Base-by-base conservation (phyloP, 768 basidiomycete genomes). In the Panaeolus cyanescens region DNA sequence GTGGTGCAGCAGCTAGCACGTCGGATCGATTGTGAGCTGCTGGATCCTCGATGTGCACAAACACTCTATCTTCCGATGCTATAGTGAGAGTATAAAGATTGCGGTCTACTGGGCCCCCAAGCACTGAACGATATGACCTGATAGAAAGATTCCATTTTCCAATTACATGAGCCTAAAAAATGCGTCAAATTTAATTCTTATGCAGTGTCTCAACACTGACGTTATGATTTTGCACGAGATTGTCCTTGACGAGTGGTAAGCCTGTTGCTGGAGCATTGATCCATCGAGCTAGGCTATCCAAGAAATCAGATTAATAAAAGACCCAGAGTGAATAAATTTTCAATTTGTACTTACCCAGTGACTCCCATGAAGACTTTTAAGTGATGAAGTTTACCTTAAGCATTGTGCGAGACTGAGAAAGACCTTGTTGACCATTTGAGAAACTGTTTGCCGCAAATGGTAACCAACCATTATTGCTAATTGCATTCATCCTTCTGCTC, bases 51-150 rank as follows among this genome's bases (percentile, higher is more conserved):
- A 93, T 75, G 5, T 88, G 80, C 22, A 92, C 91, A 70, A 92
- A 93, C 25, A 90, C 89, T 65, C 89, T 89, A 45, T 92, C 85
- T 60, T 88, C 85, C 88, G 92, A 90, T 50, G n/a, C n/a, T n/a
- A n/a, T n/a, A 1, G 90, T 90, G 19, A 93, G 79, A 17, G 90
- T 79, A 65, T 83, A 89, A 85, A 93, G 90, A 1, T 83, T 83
- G 31, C 91, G 83, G 69, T 93, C 91, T 3, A 82, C 74, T 15
- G 76, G 77, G 60, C 83, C 79, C n/a, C 82, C 78, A 7, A 92
- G 75, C n/a, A 84, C 85, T 1, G 91, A 92, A 22, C 92, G 85
- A 71, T 88, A 92, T 4, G 91, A 91, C 61, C 86, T 85, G 37
- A 92, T 79, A 42, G 85, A 82, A 32, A 93, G 79, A 56, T 79